A percentile compares a stretch with the other conserved stretches of the same genome.
Evolutionary conservation across 2,329 filamentous ascomycete species (phyloP).

Genomic region (Aulographum hederae): DNA sequence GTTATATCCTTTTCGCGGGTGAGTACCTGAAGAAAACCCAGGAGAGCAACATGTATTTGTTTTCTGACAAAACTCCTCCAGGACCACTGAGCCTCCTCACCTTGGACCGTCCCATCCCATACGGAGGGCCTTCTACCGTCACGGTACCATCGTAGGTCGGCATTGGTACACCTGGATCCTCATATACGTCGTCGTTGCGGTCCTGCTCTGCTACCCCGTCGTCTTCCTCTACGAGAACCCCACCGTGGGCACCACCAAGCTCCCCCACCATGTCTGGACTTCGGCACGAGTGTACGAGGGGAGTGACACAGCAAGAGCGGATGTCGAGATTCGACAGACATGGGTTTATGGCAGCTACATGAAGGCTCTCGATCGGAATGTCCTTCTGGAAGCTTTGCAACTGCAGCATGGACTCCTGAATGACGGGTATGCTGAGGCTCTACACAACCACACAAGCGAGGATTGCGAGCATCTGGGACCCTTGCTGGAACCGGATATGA

Average conservation of each 20-base stretch:
- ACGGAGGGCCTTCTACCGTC: conserved; percentile 44
- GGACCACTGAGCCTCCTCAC: conserved; percentile 56
- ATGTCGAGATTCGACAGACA: conserved; percentile 66
- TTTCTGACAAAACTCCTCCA: conserved; percentile 15
- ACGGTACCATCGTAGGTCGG: conserved; percentile 50
- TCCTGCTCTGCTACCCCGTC: conserved; percentile 54
- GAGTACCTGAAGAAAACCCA: conserved; percentile 18
- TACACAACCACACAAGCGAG: not conserved
- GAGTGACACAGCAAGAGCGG: conserved; percentile 29
- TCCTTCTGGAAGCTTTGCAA: conserved; percentile 47
- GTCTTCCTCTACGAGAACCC: conserved; percentile 59
- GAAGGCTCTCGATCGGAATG: conserved; percentile 47
- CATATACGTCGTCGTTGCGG: conserved; percentile 52
- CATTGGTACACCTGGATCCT: conserved; percentile 61
- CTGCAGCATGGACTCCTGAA: conserved; percentile 55
- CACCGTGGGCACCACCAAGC: conserved; percentile 50
- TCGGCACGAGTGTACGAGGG: conserved; percentile 46
- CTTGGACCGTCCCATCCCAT: conserved; percentile 47
- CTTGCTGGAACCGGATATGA: conserved; percentile 22
- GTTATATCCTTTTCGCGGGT: conserved; percentile 61
- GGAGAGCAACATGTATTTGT: not conserved
- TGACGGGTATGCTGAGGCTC: conserved; percentile 2
- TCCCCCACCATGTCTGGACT: conserved; percentile 70
- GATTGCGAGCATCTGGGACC: not conserved
- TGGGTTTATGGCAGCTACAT: conserved; percentile 74